A percentile compares a stretch with the other conserved stretches of the same genome.
These are phyloP conservation scores for Cercospora janseana DNA, from an alignment of 2,329 filamentous ascomycete genomes.

Conservation along the genomic window DNA sequence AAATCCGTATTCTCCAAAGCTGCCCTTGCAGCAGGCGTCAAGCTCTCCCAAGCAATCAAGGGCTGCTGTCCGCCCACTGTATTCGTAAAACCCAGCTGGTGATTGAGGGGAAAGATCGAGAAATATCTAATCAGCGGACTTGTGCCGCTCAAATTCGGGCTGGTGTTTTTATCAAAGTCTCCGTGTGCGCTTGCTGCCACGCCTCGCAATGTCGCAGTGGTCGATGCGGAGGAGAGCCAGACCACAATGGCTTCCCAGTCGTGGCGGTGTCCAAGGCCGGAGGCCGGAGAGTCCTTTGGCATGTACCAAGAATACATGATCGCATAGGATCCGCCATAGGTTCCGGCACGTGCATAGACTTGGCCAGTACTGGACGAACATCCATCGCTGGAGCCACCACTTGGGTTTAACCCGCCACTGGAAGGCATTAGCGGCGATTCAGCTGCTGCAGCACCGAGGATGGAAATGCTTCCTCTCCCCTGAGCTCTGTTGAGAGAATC, in stretches of 20 bases:
- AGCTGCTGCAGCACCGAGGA: no score
- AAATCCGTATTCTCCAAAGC: slow-evolving; percentile 50
- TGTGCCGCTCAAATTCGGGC: slow-evolving; percentile 45
- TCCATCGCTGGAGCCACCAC: slow-evolving; percentile 41
- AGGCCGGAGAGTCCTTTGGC: slow-evolving; percentile 48
- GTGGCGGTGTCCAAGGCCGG: slow-evolving; percentile 52
- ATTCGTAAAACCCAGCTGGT: slow-evolving; percentile 46
- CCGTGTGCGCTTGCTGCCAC: slow-evolving; percentile 56
- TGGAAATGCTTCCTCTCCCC: neutral
- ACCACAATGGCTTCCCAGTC: slow-evolving; percentile 58
- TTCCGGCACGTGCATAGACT: slow-evolving; percentile 49
- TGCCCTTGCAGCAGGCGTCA: slow-evolving; percentile 44
- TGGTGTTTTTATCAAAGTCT: slow-evolving; percentile 46
- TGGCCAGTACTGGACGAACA: slow-evolving; percentile 51
- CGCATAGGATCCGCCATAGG: slow-evolving; percentile 46
- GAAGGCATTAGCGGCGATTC: neutral
- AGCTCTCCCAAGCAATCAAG: slow-evolving; percentile 52
- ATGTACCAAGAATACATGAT: slow-evolving; percentile 57
- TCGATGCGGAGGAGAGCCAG: slow-evolving; percentile 47
- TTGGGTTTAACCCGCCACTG: slow-evolving; percentile 47
- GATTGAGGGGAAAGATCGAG: slow-evolving; percentile 50
- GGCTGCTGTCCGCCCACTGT: slow-evolving; percentile 40
- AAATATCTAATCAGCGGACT: slow-evolving; percentile 51
- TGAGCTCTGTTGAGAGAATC: slow-evolving; percentile 15
- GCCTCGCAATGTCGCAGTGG: slow-evolving; percentile 46